A percentile compares a stretch with the other conserved stretches of the same genome.
phyloP scores from a whole-genome alignment of 345 rosid species.

The Aquilaria yunnanensis region DNA sequence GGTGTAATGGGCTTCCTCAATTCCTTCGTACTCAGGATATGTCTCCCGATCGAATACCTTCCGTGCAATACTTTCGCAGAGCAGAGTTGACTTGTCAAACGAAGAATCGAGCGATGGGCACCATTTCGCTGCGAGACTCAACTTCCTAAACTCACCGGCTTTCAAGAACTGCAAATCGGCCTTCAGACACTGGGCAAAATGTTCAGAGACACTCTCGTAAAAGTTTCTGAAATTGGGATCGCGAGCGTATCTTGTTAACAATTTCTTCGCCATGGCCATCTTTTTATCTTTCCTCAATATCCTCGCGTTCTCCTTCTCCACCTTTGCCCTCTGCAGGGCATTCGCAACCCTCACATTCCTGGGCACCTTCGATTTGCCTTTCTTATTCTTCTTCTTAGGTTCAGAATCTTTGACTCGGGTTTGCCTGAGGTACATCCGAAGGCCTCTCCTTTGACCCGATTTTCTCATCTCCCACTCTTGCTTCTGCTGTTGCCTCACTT shows the following conservation, averaged over 20 bases:
- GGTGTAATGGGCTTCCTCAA: slow-evolving; percentile 59
- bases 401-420: too few species aligned
- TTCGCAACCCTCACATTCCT: slow-evolving; percentile 14
- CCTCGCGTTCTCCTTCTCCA: slow-evolving; percentile 40
- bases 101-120: slow-evolving; percentile 59
- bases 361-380: background rate
- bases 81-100: slow-evolving; percentile 35
- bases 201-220: slow-evolving; percentile 45
- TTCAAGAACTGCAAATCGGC: slow-evolving; percentile 25
- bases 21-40: slow-evolving; percentile 40
- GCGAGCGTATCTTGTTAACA: slow-evolving; percentile 21
- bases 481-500: slow-evolving; percentile 34
- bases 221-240: slow-evolving; percentile 47
- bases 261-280: slow-evolving; percentile 36
- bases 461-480: slow-evolving; percentile 29
- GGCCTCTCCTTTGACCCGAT: background rate
- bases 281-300: slow-evolving; percentile 26
- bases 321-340: slow-evolving; percentile 13
- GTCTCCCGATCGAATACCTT: slow-evolving; percentile 36
- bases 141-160: slow-evolving; percentile 21
- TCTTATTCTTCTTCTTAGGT: background rate
- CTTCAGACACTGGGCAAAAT: slow-evolving; percentile 32
- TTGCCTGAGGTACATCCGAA: background rate
- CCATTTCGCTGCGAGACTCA: slow-evolving; percentile 70
- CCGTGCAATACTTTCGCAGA: slow-evolving; percentile 55